Evolutionary conservation across 2,329 filamentous ascomycete species (phyloP).

Genomic region (Akanthomyces dipterigenus): DNA sequence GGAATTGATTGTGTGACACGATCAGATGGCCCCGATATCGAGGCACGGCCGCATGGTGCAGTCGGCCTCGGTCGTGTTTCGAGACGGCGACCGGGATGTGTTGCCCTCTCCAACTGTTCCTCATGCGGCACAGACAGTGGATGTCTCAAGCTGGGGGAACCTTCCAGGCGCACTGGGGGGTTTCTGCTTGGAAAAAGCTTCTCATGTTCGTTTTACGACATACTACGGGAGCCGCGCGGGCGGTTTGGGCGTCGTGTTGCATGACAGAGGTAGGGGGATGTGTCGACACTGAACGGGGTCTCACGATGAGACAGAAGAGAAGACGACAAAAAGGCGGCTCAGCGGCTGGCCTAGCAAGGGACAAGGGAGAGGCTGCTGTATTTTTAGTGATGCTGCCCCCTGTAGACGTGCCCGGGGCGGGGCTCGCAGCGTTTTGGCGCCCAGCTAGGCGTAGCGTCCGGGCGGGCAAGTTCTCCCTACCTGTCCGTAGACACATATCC

Average conservation of each 20-base stretch:
- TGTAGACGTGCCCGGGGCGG: neutral
- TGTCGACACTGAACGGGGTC: too few species aligned
- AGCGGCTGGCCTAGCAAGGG: neutral
- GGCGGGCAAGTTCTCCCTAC: too few species aligned
- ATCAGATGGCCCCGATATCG: conserved; percentile 7
- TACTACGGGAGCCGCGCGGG: too few species aligned
- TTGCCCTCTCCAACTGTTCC: neutral
- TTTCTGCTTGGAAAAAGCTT: too few species aligned
- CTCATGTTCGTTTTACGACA: too few species aligned
- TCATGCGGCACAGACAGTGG: neutral
- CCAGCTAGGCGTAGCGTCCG: too few species aligned
- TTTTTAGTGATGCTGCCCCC: neutral
- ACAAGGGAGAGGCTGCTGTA: neutral
- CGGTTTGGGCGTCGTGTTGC: too few species aligned
- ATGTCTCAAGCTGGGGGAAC: neutral
- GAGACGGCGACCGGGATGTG: neutral
- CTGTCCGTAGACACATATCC: too few species aligned
- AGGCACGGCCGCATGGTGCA: neutral
- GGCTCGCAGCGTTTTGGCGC: too few species aligned
- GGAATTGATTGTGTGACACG: neutral
- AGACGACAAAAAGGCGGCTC: neutral
- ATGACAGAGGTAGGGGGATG: too few species aligned
- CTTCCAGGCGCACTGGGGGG: too few species aligned
- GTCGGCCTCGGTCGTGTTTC: neutral
- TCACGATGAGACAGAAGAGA: too few species aligned